phyloP scores from a whole-genome alignment of 352 stramenopile species.

The Phytopythium montanum region DNA sequence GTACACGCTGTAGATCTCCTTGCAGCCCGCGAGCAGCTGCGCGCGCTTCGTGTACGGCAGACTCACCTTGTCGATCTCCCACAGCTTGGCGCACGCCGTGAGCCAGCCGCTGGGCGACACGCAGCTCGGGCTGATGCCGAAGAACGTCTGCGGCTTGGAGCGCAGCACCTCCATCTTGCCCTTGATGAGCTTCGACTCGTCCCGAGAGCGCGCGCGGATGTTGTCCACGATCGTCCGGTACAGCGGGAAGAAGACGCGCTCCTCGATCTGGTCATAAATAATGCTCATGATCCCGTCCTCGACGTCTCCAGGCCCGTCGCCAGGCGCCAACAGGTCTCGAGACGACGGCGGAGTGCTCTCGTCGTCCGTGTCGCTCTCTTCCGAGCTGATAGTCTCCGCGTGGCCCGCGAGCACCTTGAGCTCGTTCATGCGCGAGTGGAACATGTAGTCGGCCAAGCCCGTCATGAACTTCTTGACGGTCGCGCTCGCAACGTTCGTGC shows the following conservation, averaged over 20 bases:
- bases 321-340: neutral
- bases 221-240: slow-evolving; percentile 67
- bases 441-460: slow-evolving; percentile 76
- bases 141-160: slow-evolving; percentile 78
- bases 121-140: slow-evolving; percentile 69
- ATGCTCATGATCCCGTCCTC: slow-evolving; percentile 62
- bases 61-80: slow-evolving; percentile 73
- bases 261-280: slow-evolving; percentile 82
- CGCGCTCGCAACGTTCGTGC: slow-evolving; percentile 40
- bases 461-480: slow-evolving; percentile 74
- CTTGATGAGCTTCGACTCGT: slow-evolving; percentile 71
- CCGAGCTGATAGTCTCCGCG: slow-evolving; percentile 17
- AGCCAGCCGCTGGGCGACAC: slow-evolving; percentile 59
- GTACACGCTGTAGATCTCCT: slow-evolving; percentile 82
- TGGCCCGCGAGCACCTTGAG: slow-evolving; percentile 57
- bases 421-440: slow-evolving; percentile 78
- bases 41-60: slow-evolving; percentile 82
- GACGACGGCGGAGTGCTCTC: slow-evolving; percentile 2
- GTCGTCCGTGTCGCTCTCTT: slow-evolving; percentile 30
- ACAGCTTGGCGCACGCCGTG: slow-evolving; percentile 55
- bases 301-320: slow-evolving; percentile 39
- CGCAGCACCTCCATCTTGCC: slow-evolving; percentile 82
- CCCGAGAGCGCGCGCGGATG: slow-evolving; percentile 48
- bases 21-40: slow-evolving; percentile 66
- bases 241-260: slow-evolving; percentile 78